Evolutionary conservation across 352 stramenopile genomes (phyloP).

Genomic region (Elongisporangium prolatum): DNA sequence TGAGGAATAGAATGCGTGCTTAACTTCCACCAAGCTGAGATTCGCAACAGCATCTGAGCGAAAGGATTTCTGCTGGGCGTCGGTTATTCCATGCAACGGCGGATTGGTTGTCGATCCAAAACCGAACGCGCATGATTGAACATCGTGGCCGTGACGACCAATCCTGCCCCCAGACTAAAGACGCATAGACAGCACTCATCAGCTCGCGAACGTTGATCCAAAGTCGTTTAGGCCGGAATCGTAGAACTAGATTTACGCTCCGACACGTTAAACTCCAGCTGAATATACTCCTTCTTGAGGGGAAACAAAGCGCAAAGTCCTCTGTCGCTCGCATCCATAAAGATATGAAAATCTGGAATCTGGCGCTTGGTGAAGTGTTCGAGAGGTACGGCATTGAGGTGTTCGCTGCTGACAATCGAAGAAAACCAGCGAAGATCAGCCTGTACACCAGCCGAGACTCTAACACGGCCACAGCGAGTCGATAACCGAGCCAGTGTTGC

Average conservation of each 20-base stretch:
- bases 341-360: neutral
- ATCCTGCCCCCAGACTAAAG: conserved; percentile 2
- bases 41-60: conserved; percentile 9
- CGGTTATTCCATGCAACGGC: conserved; percentile 8
- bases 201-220: conserved; percentile 9
- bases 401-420: neutral
- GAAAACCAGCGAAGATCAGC: conserved; percentile 10
- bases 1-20: conserved; percentile 8
- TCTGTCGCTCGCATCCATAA: conserved; percentile 6
- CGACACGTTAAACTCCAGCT: conserved; percentile 1
- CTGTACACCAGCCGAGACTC: neutral
- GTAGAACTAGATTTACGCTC: neutral
- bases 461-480: neutral
- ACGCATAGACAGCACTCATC: conserved; percentile 10
- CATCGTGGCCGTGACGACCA: neutral
- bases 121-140: neutral
- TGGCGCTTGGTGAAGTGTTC: neutral
- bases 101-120: conserved; percentile 14
- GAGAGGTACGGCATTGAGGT: conserved; percentile 4
- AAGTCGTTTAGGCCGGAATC: neutral
- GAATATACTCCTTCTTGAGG: neutral
- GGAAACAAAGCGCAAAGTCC: conserved; percentile 6
- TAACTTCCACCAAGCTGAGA: conserved; percentile 6
- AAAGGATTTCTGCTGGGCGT: conserved; percentile 5
- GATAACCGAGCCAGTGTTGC: neutral